These are phyloP conservation scores for Macrocybe sp. DNA, from an alignment of 1,284 basidiomycete genomes.

Conservation along the genomic window DNA sequence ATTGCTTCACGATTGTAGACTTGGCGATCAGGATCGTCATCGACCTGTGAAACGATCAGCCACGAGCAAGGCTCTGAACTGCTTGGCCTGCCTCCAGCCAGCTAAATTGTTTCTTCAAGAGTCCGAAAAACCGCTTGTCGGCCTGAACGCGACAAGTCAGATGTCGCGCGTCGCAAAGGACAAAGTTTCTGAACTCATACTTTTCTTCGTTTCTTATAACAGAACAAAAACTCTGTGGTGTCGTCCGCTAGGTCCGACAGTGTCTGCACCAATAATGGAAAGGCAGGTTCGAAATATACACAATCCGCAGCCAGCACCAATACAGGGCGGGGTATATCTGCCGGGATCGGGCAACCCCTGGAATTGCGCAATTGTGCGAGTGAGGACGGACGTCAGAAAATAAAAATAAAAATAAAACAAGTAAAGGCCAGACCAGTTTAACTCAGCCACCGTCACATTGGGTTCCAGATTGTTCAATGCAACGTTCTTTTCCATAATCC, in stretches of 20 bases:
- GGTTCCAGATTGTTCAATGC: constrained; percentile 52
- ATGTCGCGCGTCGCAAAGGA: constrained; percentile 28
- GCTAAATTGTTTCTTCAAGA: constrained; percentile 81
- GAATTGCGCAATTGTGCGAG: constrained; percentile 4
- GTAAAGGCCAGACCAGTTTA: constrained; percentile 63
- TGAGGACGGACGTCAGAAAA: constrained; percentile 14
- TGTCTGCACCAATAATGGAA: constrained; percentile 83
- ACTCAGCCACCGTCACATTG: constrained; percentile 57
- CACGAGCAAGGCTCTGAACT: background rate
- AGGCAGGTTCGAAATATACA: constrained; percentile 94
- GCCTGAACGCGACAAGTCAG: constrained; percentile 46
- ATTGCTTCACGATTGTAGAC: constrained; percentile 55
- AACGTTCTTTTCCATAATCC: constrained; percentile 73
- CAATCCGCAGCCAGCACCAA: constrained; percentile 87
- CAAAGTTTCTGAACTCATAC: constrained; percentile 12
- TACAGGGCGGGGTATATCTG: constrained; percentile 46
- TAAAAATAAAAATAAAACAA: background rate
- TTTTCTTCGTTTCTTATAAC: constrained; percentile 91
- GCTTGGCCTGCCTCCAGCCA: constrained; percentile 58
- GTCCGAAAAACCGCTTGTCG: constrained; percentile 83
- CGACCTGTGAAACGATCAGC: constrained; percentile 31
- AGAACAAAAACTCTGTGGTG: constrained; percentile 76
- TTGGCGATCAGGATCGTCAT: constrained; percentile 44
- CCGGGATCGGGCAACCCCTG: constrained; percentile 53
- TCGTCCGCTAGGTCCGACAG: constrained; percentile 58